Conservation (phyloP, 306 rosid species). For the Lathyrus oleraceus region DNA sequence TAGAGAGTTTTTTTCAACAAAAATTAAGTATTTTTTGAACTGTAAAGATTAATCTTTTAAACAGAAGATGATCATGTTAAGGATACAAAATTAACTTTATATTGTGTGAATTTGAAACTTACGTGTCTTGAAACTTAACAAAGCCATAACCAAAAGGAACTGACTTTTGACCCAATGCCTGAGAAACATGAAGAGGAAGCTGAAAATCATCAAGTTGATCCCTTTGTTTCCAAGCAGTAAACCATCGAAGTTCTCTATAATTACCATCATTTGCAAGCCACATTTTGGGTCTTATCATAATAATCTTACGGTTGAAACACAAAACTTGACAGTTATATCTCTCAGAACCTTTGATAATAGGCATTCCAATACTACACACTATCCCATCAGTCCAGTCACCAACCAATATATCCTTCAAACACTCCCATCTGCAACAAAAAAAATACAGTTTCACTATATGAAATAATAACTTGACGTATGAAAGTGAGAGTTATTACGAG, state of each 20-base stretch:
- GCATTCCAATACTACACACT: conserved; percentile 95
- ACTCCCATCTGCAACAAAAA: conserved; percentile 63
- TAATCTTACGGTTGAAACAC: conserved; percentile 71
- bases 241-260: conserved; percentile 96
- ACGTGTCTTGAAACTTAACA: conserved; percentile 73
- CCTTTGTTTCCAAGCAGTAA: conserved; percentile 85
- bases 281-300: conserved; percentile 91
- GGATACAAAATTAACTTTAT: no score
- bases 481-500: conserved; percentile 28
- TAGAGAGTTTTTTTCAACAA: no score
- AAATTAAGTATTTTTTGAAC: no score
- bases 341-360: conserved; percentile 79
- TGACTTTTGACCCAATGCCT: conserved; percentile 62
- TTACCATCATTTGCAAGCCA: conserved; percentile 97
- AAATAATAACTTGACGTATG: not conserved
- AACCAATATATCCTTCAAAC: conserved; percentile 70
- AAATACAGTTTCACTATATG: no score
- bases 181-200: conserved; percentile 63
- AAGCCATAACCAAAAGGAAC: conserved; percentile 94
- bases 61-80: no score
- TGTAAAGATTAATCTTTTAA: no score
- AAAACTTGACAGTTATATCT: conserved; percentile 87
- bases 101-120: no score
- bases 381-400: conserved; percentile 93
- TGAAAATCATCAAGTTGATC: conserved; percentile 77